These are phyloP conservation scores for Periconia sp. DNA, from an alignment of 2,329 filamentous ascomycete species.

Conservation along the genomic window DNA sequence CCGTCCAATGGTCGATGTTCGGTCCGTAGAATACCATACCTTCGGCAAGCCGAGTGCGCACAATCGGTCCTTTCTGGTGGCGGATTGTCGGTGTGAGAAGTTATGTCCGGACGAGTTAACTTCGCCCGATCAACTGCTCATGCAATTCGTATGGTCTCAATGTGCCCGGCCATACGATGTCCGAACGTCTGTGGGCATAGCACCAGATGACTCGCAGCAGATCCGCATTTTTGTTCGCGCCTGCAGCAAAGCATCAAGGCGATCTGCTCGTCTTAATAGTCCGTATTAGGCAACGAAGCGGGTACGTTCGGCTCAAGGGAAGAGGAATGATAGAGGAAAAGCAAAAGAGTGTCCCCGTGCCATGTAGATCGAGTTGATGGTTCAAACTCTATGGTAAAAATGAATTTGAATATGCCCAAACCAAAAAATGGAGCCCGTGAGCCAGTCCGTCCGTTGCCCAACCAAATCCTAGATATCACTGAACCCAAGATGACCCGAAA, in stretches of 20 bases:
- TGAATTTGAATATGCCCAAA: constrained; percentile 1
- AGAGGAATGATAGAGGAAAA: not conserved
- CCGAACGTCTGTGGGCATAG: not conserved
- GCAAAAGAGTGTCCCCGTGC: not conserved
- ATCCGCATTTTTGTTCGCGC: not conserved
- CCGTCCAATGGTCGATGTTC: constrained; percentile 5
- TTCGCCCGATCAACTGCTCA: not conserved
- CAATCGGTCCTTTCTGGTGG: constrained; percentile 1
- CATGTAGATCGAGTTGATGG: not conserved
- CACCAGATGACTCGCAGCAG: too few species aligned
- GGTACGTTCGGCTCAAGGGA: not conserved
- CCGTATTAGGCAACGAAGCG: not conserved
- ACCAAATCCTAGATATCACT: not conserved
- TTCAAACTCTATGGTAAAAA: not conserved
- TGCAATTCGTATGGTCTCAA: not conserved
- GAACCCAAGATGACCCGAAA: constrained; percentile 1
- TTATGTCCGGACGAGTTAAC: too few species aligned
- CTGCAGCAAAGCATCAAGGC: too few species aligned
- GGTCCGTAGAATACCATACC: not conserved
- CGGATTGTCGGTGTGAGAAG: constrained; percentile 10
- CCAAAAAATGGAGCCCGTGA: constrained; percentile 1
- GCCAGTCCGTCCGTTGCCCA: constrained; percentile 3
- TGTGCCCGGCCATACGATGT: not conserved
- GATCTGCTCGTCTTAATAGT: not conserved
- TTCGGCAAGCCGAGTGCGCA: constrained; percentile 13